Conservation (phyloP, 1,139 yeast species). For the Debaryomyces fabryi region DNA sequence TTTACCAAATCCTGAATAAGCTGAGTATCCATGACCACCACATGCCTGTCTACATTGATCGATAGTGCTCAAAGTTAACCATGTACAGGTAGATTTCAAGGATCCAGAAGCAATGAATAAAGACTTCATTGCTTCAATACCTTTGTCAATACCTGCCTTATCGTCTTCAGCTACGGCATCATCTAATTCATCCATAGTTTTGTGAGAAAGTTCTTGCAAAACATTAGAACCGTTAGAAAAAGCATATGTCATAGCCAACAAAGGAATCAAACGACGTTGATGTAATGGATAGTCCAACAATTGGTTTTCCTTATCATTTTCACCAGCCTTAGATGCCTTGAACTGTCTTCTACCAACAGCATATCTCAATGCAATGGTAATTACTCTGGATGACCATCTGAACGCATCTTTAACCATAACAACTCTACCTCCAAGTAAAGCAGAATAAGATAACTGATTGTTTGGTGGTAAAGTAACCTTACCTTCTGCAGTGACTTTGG, state of each 20-base stretch:
- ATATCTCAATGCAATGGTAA: slow-evolving; percentile 84
- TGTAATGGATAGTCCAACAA: slow-evolving; percentile 83
- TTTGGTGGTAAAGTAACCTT: slow-evolving; percentile 74
- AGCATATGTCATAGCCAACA: slow-evolving; percentile 77
- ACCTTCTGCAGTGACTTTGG: slow-evolving; percentile 72
- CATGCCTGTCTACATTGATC: slow-evolving; percentile 94
- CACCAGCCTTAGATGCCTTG: slow-evolving; percentile 43
- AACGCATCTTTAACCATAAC: slow-evolving; percentile 85
- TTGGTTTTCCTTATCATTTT: slow-evolving; percentile 52
- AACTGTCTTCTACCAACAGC: slow-evolving; percentile 92
- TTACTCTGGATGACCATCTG: slow-evolving; percentile 76
- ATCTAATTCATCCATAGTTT: slow-evolving; percentile 59
- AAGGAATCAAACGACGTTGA: slow-evolving; percentile 83
- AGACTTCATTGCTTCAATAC: slow-evolving; percentile 69
- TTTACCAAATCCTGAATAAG: slow-evolving; percentile 87
- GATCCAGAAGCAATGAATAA: slow-evolving; percentile 87
- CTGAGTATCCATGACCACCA: slow-evolving; percentile 95
- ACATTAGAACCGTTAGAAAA: slow-evolving; percentile 74
- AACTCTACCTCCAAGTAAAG: slow-evolving; percentile 86
- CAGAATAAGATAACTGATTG: slow-evolving; percentile 86
- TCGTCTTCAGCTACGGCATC: slow-evolving; percentile 50
- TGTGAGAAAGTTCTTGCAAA: slow-evolving; percentile 55
- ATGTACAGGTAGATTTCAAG: slow-evolving; percentile 84
- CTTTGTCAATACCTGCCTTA: slow-evolving; percentile 42
- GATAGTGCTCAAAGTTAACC: slow-evolving; percentile 78